Percentiles rank a stretch among this genome's conserved stretches.
These are phyloP conservation scores for Alternaria sp. DNA, from an alignment of 2,329 filamentous ascomycete genomes.

Conservation along the genomic window DNA sequence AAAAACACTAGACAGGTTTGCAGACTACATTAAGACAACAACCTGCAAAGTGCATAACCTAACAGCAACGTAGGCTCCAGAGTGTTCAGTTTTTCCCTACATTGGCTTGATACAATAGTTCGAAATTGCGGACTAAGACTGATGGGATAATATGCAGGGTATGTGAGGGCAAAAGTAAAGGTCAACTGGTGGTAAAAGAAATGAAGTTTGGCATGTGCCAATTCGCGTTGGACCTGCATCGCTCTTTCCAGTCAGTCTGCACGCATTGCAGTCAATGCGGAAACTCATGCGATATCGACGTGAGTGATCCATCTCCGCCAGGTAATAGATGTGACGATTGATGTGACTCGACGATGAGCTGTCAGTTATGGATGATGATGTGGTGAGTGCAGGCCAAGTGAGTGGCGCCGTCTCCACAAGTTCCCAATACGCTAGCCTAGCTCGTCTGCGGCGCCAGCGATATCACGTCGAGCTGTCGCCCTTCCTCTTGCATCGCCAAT, in stretches of 20 bases:
- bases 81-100: too few relatives aligned
- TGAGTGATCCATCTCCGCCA: background rate
- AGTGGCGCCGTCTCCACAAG: background rate
- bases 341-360: background rate
- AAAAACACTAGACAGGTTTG: too few relatives aligned
- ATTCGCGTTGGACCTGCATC: background rate
- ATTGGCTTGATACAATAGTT: too few relatives aligned
- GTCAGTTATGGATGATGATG: background rate
- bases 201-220: background rate
- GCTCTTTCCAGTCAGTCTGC: background rate
- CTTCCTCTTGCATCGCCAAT: conserved; percentile 13
- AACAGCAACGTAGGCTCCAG: too few relatives aligned
- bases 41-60: too few relatives aligned
- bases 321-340: background rate
- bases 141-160: background rate
- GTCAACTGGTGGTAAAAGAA: background rate
- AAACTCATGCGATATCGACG: background rate
- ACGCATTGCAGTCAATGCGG: background rate
- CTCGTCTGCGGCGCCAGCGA: conserved; percentile 9
- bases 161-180: background rate
- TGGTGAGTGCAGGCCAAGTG: conserved; percentile 2
- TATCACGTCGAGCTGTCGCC: conserved; percentile 9
- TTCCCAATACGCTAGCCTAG: conserved; percentile 9
- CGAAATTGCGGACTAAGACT: too few relatives aligned
- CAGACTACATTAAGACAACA: too few relatives aligned